Evolutionary conservation across 306 rosid species (phyloP), one percentile per base, ranked within the genome.

Genomic region (Cotoneaster glaucophyllus): DNA sequence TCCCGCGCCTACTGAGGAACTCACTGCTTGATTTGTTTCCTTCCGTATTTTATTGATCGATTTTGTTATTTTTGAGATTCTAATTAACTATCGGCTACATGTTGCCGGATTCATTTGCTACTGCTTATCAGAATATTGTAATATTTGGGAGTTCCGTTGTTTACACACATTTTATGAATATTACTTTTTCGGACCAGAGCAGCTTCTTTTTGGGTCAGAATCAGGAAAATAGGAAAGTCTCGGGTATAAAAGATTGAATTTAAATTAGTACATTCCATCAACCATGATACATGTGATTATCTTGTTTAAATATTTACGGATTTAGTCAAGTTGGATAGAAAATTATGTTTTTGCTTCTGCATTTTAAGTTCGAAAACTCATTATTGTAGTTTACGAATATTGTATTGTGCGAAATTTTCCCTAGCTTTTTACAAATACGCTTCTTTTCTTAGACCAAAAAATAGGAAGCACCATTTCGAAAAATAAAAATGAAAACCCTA

Each of bases 1-100:
- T 77, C 63, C 90, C 25, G 74, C 86, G 64, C 63, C 93, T 53
- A 67, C 84, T 2, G 85, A 81, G 78, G 93, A 86, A 24, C 83
- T 81, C 77, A 22, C 87, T 80, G 71, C 64, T 62, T 74, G 19
- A 22, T 54, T 79, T 68, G 5, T 11, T 31, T 68, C 41, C 71
- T 81, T 78, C 82, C 85, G 70, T 67, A 67, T 78, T 78, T 78
- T 39, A 8, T n/a, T n/a, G 26, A 39, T 67, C 79, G 59, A 70
- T 31, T 68, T 63, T 69, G 21, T 59, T n/a, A 39, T 70, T 78
- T 64, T 45, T 11, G 84, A 75, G 85, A 76, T 83, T 77, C 79
- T 71, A 85, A 79, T 77, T 56, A 62, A 80, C 63, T 77, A 74
- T 75, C 80, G 70, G 67, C 77, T 76, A 82, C 68, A 76, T 80